Conservation (phyloP, 1,139 yeast genomes). For the Trichomonascaceae sp. region DNA sequence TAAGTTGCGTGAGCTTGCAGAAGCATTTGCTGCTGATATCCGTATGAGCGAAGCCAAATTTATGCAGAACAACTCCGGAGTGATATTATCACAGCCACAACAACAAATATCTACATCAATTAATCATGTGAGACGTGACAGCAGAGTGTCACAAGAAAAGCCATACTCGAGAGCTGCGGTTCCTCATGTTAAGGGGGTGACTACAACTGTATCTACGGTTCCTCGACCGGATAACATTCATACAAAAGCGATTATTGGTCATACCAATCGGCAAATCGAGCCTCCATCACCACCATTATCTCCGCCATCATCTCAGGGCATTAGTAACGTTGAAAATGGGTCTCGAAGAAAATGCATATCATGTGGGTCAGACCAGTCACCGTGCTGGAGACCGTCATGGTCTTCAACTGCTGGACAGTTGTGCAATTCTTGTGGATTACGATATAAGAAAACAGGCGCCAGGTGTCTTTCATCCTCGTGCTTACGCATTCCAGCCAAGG, state of each 20-base stretch:
- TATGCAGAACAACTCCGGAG: neutral
- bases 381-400: conserved; percentile 99
- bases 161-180: neutral
- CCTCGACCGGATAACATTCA: neutral
- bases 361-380: conserved; percentile 86
- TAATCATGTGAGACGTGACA: neutral
- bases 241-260: conserved; percentile 1
- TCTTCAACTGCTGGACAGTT: conserved; percentile 79
- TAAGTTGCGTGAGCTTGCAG: conserved; percentile 21
- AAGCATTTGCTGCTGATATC: conserved; percentile 1
- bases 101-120: neutral
- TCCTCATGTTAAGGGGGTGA: neutral
- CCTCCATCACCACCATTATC: conserved; percentile 11
- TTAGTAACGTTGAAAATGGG: neutral
- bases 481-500: conserved; percentile 88
- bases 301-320: neutral
- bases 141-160: neutral
- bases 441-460: conserved; percentile 91
- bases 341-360: conserved; percentile 58
- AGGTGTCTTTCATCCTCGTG: conserved; percentile 73
- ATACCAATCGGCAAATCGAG: conserved; percentile 10
- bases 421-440: conserved; percentile 92
- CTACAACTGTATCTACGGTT: neutral
- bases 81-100: neutral
- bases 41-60: neutral